phyloP scores from a whole-genome alignment of 768 basidiomycete genomes.

The Russula emetica region DNA sequence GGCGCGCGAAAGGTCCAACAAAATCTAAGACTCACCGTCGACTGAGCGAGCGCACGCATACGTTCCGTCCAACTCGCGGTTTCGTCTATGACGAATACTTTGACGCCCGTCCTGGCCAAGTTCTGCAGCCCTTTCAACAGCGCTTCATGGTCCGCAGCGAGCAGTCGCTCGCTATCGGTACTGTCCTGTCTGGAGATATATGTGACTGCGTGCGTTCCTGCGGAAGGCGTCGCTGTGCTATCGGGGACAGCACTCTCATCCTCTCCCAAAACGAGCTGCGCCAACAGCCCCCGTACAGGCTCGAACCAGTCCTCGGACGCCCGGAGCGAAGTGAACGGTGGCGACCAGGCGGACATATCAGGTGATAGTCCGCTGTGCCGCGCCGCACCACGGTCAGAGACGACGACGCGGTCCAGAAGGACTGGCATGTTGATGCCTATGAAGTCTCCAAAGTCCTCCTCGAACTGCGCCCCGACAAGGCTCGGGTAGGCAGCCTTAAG shows the following conservation, averaged over 20 bases:
- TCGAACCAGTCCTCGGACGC: slow-evolving; percentile 38
- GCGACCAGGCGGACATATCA: slow-evolving; percentile 34
- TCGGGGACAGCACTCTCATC: slow-evolving; percentile 20
- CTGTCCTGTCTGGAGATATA: slow-evolving; percentile 65
- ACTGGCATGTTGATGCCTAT: slow-evolving; percentile 63
- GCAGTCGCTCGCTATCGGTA: slow-evolving; percentile 44
- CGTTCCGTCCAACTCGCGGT: slow-evolving; percentile 22
- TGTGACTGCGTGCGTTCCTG: slow-evolving; percentile 50
- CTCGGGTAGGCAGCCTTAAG: slow-evolving; percentile 70
- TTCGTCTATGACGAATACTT: slow-evolving; percentile 21
- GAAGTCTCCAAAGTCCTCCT: slow-evolving; percentile 76
- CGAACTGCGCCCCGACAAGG: slow-evolving; percentile 55
- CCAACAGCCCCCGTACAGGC: slow-evolving; percentile 44
- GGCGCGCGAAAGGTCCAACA: neutral
- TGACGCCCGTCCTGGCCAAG: slow-evolving; percentile 37
- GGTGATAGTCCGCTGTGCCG: slow-evolving; percentile 16
- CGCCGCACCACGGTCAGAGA: slow-evolving; percentile 75
- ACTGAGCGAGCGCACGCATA: slow-evolving; percentile 24
- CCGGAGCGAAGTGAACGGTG: slow-evolving; percentile 38
- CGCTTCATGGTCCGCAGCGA: slow-evolving; percentile 51
- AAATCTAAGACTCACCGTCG: slow-evolving; percentile 17
- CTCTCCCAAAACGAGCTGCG: slow-evolving; percentile 43
- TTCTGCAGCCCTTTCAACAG: slow-evolving; percentile 54
- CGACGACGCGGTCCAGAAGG: slow-evolving; percentile 67
- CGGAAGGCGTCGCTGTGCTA: neutral